A percentile compares a stretch with the other conserved stretches of the same genome.
Evolutionary conservation across 495 filamentous ascomycete genomes (phyloP).

Genomic region (Astrocystis sublimbata): DNA sequence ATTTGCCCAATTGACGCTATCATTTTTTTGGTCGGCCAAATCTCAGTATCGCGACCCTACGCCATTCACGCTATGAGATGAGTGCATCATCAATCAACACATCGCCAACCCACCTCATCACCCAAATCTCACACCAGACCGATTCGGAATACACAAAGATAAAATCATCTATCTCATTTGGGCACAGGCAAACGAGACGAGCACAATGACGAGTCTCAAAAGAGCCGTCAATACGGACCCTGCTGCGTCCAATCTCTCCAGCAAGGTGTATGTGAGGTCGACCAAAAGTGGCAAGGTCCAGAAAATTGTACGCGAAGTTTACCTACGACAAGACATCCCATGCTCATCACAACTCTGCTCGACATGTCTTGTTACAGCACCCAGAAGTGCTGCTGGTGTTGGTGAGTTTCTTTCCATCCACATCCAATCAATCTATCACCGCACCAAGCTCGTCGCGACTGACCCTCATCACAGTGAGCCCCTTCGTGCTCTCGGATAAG

Average conservation of each 20-base stretch:
- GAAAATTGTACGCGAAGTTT: constrained; percentile 96
- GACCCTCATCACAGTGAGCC: constrained; percentile 54
- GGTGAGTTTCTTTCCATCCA: constrained; percentile 48
- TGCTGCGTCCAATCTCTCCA: constrained; percentile 74
- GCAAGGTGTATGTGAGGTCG: constrained; percentile 90
- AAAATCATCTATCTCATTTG: background rate
- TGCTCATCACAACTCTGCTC: constrained; percentile 91
- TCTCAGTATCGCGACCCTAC: background rate
- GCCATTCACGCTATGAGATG: background rate
- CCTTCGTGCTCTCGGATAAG: constrained; percentile 83
- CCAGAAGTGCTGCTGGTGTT: constrained; percentile 74
- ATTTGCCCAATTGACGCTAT: constrained; percentile 24
- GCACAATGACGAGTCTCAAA: constrained; percentile 86
- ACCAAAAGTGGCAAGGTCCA: constrained; percentile 94
- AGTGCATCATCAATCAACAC: background rate
- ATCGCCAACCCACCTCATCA: constrained; percentile 19
- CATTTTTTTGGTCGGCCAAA: constrained; percentile 11
- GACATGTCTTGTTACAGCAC: constrained; percentile 67
- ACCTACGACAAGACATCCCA: constrained; percentile 93
- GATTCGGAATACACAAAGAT: background rate
- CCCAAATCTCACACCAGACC: background rate
- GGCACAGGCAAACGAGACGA: background rate
- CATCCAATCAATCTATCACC: background rate
- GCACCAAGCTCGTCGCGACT: constrained; percentile 12
- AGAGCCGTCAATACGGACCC: constrained; percentile 68